Base-by-base conservation (phyloP, 345 rosid genomes). In the Bruguiera gymnorhiza region DNA sequence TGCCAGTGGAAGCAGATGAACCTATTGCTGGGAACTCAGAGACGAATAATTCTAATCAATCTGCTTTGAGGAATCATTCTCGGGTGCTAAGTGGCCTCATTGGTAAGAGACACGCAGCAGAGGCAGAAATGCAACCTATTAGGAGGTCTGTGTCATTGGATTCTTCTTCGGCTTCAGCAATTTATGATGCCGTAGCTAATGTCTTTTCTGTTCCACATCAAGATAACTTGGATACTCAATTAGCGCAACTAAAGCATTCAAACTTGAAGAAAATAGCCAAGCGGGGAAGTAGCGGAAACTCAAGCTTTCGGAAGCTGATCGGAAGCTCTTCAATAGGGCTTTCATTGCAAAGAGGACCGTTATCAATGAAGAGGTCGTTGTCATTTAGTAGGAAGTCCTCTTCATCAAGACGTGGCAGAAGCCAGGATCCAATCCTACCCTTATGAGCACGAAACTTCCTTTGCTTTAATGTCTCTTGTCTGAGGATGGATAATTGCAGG, bases 131-230 rank as follows among this genome's bases (percentile, higher is more conserved):
- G 64, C 79, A 77, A 46, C 71, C 81, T 4, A 53, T 76, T 66
- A 84, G 87, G 82, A 75, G 92, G 68, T 91, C 94, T 2, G 66
- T 79, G 55, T 91, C 93, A 0, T 65, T 87, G 78, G 87, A 81
- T 81, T 75, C 74, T 19, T 68, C 78, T 46, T 70, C 85, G 54
- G 79, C 84, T 23, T 2, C 39, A 3, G 58, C 54, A 56, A 65
- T 84, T 53, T 70, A 70, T 23, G n/a, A 19, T 27, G 55, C 59
- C 10, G 73, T 77, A 16, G 68, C 73, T 26, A 37, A 62, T 66
- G 24, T 60, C n/a, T 29, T 50, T 19, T 53, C 39, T 16, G 68
- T 37, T 56, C 67, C 75, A 66, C 32, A 37, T n/a, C 54, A 34
- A 53, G 68, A 24, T 21, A 67, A 37, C 64, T 60, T 39, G 2